Base-by-base conservation (phyloP, 2,329 filamentous ascomycete genomes). In the Myriosclerotinia scirpicola region DNA sequence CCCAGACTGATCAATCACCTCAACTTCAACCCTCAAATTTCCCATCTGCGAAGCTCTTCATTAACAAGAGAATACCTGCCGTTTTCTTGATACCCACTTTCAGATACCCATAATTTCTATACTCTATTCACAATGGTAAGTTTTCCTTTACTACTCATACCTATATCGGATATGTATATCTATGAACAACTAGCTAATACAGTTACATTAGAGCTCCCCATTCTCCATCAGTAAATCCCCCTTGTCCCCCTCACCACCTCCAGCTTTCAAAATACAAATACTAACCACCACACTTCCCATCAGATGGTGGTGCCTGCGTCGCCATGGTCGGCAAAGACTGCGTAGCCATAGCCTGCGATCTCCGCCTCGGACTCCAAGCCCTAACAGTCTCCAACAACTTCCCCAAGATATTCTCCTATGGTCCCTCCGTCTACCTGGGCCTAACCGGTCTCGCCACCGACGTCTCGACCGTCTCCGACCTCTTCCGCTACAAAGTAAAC, bases 241-340 rank as follows among this genome's bases (percentile, higher is more conserved):
- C 3, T 12, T 34, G 8, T 30, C 26, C 5, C 20, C 12, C 14
- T 59, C 34, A 38, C 62, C 52, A 36, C 17, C 63, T 73, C 59
- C 60, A 64, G 54, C 38, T 36, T 66, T 62, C 38, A 14, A 61
- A 67, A 30, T 22, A n/a, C 26, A 48, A 48, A 30, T 26, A 17
- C 60, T 55, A 64, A 55, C 67, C 44, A 63, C 71, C 40, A 7
- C 26, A 7, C 26, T 6, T 50, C 53, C 34, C 17, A 22, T 36
- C 64, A 89, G 86, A 90, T 79, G 94, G 94, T 82, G 94, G 94
- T 79, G 94, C 94, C 83, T 94, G 90, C 81, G 93, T 98, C 73
- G 94, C 94, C 81, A 98, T 98, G 95, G 93, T 97, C 72, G 95
- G 95, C 84, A 98, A 99, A 83, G 93, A 98, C 88, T 99, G 95